Evolutionary conservation across 768 basidiomycete genomes (phyloP), one percentile per base, ranked within the genome.

Genomic region (Dioszegia crocea): DNA sequence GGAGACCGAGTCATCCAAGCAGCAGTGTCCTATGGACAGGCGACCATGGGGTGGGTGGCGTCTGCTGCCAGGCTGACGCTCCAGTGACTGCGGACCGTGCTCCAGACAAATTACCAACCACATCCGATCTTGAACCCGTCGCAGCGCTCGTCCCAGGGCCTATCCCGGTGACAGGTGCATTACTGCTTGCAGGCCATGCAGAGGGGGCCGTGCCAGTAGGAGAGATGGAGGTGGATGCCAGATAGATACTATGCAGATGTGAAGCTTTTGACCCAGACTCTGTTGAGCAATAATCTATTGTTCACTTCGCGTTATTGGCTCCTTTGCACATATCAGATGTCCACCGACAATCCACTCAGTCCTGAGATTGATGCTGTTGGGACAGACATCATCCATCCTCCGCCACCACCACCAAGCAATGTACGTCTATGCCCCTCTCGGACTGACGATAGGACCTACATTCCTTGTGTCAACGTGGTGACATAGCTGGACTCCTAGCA

Each of bases 21-120:
- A 88, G 66, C 91, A 93, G 66, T 99, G 96, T 81, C 96, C 96
- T n/a, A 93, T 99, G 91, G 94, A 98, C 73, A 82, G 96, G 29
- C 80, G 91, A 67, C 80, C 86, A 2, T 99, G 94, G 94, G 86
- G 92, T 93, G 58, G 68, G 76, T 75, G 12, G 14, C 14, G 38
- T 39, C 21, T 33, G 27, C 12, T 2, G 36, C 17, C 38, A 17
- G 45, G 49, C 48, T 59, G 50, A 52, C 40, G 26, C 36, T 24
- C n/a, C 56, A 74, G 72, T 63, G 8, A 74, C 69, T n/a, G 67
- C 67, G 4, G 72, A 74, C 31, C 58, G 72, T 8, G 62, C 65
- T 45, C 69, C 69, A 6, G 72, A 71, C 33, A 60, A 62, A 45
- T 46, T 71, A 19, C 64, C 72, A n/a, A 74, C 69, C 1, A 74